These are phyloP conservation scores for Nakazawaea populi DNA, from an alignment of 805 yeast species.

Conservation along the genomic window DNA sequence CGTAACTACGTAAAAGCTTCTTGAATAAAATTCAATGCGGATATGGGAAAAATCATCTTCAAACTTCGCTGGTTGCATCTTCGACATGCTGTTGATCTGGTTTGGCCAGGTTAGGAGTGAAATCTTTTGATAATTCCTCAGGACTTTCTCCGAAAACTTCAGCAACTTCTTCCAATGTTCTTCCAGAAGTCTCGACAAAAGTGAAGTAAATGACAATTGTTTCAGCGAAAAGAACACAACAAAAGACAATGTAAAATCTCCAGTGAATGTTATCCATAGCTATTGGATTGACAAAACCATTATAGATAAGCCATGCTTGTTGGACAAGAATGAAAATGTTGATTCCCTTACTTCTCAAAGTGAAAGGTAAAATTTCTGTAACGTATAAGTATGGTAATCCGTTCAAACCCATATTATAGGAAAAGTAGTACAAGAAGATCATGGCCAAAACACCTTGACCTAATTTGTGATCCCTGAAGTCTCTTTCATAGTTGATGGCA, in stretches of 20 bases:
- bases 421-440: constrained; percentile 40
- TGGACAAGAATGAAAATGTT: constrained; percentile 18
- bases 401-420: constrained; percentile 36
- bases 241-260: constrained; percentile 30
- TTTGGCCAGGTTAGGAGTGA: constrained; percentile 7
- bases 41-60: not conserved
- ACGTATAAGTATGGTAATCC: constrained; percentile 41
- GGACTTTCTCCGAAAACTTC: constrained; percentile 13
- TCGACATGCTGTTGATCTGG: constrained; percentile 9
- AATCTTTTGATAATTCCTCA: constrained; percentile 5
- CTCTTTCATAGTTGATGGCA: constrained; percentile 36
- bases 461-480: constrained; percentile 32
- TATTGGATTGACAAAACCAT: constrained; percentile 28
- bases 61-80: not conserved
- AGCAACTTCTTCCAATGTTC: constrained; percentile 32
- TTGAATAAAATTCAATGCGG: not conserved
- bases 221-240: constrained; percentile 24
- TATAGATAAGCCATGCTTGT: constrained; percentile 23
- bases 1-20: not conserved
- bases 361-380: constrained; percentile 33
- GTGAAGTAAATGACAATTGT: constrained; percentile 22
- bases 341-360: constrained; percentile 17
- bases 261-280: constrained; percentile 31
- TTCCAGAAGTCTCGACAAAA: constrained; percentile 32
- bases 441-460: constrained; percentile 44